phyloP scores from a whole-genome alignment of 345 rosid species.

The Cardamine chenopodiifolia region DNA sequence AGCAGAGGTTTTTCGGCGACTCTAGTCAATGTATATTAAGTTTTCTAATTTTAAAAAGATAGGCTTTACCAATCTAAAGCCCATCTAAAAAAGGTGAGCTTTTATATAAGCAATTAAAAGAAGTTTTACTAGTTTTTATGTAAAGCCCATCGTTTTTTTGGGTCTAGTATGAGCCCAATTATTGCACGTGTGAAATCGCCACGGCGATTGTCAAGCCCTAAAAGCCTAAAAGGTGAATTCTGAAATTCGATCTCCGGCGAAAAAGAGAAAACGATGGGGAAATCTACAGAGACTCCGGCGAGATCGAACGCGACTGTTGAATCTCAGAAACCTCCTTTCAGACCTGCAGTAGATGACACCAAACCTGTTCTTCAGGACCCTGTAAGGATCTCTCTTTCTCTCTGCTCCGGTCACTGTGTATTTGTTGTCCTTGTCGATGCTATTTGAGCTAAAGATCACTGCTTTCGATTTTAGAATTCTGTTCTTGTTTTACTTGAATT shows the following conservation, averaged over 20 bases:
- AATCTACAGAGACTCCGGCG: conserved; percentile 38
- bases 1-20: conserved; percentile 13
- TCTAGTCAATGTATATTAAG: conserved; percentile 9
- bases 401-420: background rate
- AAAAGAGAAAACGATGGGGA: conserved; percentile 27
- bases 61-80: conserved; percentile 34
- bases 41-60: background rate
- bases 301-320: conserved; percentile 21
- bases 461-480: too few relatives aligned
- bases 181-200: background rate
- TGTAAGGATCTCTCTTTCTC: conserved; percentile 42
- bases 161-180: background rate
- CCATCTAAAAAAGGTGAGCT: too few relatives aligned
- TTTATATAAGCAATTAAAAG: too few relatives aligned
- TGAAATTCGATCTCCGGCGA: conserved; percentile 18
- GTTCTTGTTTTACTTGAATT: background rate
- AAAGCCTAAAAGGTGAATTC: background rate
- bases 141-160: too few relatives aligned
- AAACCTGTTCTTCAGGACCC: conserved; percentile 81
- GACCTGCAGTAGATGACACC: conserved; percentile 71
- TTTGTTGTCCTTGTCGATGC: background rate
- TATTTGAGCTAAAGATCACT: conserved; percentile 11
- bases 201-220: background rate
- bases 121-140: background rate
- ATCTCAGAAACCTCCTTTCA: conserved; percentile 56